Base-by-base conservation (phyloP, 176 grass and related monocot genomes). In the Musa schizocarpa region DNA sequence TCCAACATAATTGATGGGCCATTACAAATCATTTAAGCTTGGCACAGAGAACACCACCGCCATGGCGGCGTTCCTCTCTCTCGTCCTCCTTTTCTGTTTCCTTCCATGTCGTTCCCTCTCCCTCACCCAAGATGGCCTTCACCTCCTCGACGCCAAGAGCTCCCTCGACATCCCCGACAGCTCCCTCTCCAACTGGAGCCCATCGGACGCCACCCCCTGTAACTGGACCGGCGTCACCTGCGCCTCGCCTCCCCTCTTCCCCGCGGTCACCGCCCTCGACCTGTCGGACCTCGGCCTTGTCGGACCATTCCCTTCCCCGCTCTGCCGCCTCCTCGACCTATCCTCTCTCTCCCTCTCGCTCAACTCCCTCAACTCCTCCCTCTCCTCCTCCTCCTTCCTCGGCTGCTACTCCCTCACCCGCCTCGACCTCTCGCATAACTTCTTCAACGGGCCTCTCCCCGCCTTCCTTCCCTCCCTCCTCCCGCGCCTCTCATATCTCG, bases 191-290 rank as follows among this genome's bases (percentile, higher is more conserved):
- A 20, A 64, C 75, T 77, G 75, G 75, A 51, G 21, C 59, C 75
- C 75, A 8, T 52, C n/a, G 13, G 12, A 77, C 58, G 19, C 75
- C 75, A 66, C n/a, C 58, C 75, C 75, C 58, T 77, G 75, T 61
- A 77, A 77, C 58, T 77, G 75, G 75, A 66, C 75, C 19, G 75
- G 75, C 75, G 58, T 77, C 61, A 20, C 48, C 62, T 77, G 75
- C 49, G n/a, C 29, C 9, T 17, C 29, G 48, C 74, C 24, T 2
- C 74, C 48, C 17, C 52, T 24, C 21, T 50, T 71, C 72, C 26
- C 72, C 54, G n/a, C 11, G 4, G 48, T 77, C 21, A 7, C 48
- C 12, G 34, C 59, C 12, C n/a, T 77, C 49, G 19, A 50, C 49
- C 61, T 77, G 48, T 50, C 75, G 20, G 20, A 9, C n/a, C 59